A percentile compares a stretch with the other conserved stretches of the same genome.
phyloP scores from a whole-genome alignment of 2,329 filamentous ascomycete genomes.

The Magnaporthales sp. region DNA sequence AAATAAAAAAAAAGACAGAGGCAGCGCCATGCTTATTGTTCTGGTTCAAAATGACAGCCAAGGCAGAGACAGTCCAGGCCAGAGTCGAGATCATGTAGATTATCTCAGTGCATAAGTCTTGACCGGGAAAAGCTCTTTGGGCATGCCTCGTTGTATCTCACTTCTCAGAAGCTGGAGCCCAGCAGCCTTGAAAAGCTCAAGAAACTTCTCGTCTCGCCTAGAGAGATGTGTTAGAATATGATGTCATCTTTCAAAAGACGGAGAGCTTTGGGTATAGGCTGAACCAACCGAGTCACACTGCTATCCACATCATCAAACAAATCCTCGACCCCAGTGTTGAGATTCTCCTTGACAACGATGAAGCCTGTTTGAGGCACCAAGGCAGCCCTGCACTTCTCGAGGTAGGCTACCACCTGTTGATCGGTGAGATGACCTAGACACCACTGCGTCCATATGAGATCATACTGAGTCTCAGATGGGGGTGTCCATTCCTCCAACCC shows the following conservation, averaged over 20 bases:
- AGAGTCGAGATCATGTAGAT: not conserved
- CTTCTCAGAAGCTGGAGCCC: slow-evolving; percentile 59
- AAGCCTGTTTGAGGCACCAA: slow-evolving; percentile 33
- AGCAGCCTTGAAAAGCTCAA: slow-evolving; percentile 57
- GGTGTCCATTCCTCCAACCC: slow-evolving; percentile 66
- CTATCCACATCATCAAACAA: slow-evolving; percentile 69
- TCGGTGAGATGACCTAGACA: slow-evolving; percentile 79
- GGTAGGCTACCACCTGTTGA: slow-evolving; percentile 57
- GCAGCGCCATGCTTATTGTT: not conserved
- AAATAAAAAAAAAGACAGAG: not conserved
- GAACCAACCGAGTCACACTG: slow-evolving; percentile 57
- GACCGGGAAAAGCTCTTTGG: slow-evolving; percentile 60
- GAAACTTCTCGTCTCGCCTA: slow-evolving; percentile 65
- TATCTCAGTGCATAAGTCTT: slow-evolving; percentile 61
- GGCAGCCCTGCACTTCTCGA: slow-evolving; percentile 48
- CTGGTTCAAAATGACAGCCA: not conserved
- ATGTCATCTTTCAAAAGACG: slow-evolving; percentile 5
- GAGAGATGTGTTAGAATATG: not conserved
- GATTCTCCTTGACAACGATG: slow-evolving; percentile 76
- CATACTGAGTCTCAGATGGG: slow-evolving; percentile 46
- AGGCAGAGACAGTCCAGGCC: not conserved
- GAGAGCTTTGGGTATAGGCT: not conserved
- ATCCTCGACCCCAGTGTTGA: slow-evolving; percentile 49
- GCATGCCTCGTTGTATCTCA: slow-evolving; percentile 67
- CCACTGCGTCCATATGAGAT: slow-evolving; percentile 87